Evolutionary conservation across 495 filamentous ascomycete species (phyloP).

Genomic region (Astrocystis sublimbata): DNA sequence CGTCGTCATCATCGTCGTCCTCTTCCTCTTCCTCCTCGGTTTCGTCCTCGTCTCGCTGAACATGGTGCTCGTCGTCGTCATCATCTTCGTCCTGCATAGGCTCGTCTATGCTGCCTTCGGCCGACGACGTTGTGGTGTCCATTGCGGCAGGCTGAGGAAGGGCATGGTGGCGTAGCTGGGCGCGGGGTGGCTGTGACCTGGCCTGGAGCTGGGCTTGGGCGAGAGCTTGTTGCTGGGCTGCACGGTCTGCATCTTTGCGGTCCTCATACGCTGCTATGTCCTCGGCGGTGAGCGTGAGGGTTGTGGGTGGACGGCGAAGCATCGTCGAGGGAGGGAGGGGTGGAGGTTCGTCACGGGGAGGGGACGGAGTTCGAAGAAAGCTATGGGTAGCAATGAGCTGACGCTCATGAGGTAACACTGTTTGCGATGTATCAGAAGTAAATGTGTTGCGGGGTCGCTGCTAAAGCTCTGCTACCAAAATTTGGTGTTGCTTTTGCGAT

Average conservation of each 20-base stretch:
- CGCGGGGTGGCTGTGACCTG: slow-evolving; percentile 9
- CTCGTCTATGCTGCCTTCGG: slow-evolving; percentile 23
- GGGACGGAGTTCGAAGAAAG: neutral
- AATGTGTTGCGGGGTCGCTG: too few species aligned
- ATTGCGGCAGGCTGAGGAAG: slow-evolving; percentile 22
- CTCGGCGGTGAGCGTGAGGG: slow-evolving; percentile 74
- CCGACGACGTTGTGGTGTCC: slow-evolving; percentile 28
- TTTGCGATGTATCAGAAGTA: neutral
- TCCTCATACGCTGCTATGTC: slow-evolving; percentile 79
- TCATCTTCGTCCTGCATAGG: slow-evolving; percentile 23
- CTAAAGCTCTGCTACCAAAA: too few species aligned
- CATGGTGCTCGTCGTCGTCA: slow-evolving; percentile 4
- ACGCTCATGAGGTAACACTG: neutral
- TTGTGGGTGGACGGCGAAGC: slow-evolving; percentile 80
- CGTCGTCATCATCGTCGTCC: slow-evolving; percentile 28
- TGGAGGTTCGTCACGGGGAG: too few species aligned
- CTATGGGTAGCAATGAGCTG: neutral
- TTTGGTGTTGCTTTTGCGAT: neutral
- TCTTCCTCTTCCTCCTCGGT: slow-evolving; percentile 15
- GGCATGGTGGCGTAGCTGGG: neutral
- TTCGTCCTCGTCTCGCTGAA: neutral
- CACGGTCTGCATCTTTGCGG: slow-evolving; percentile 31
- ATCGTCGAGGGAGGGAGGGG: slow-evolving; percentile 41
- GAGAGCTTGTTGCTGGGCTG: slow-evolving; percentile 27
- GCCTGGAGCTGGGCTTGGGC: slow-evolving; percentile 21